phyloP scores from a whole-genome alignment of 305 asterid species.

The Fraxinus paxiana region DNA sequence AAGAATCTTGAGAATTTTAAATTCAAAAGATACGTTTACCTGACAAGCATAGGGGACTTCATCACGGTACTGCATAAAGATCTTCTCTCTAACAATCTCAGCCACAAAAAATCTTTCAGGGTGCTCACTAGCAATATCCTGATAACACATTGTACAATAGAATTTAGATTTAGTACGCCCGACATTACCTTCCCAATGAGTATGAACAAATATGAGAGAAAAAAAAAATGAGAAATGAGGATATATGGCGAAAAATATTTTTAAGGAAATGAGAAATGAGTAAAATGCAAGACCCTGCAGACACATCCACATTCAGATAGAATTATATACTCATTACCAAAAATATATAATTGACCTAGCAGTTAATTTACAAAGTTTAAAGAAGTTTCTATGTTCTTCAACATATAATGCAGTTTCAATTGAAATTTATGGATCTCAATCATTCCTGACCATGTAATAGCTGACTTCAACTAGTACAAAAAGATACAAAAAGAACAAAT shows the following conservation, averaged over 20 bases:
- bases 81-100: slow-evolving; percentile 90
- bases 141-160: slow-evolving; percentile 22
- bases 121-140: slow-evolving; percentile 95
- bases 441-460: not conserved
- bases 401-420: not conserved
- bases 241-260: not conserved
- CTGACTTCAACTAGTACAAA: not conserved
- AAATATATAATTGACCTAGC: not conserved
- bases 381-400: not conserved
- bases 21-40: slow-evolving; percentile 38
- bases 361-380: not conserved
- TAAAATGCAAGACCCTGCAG: not conserved
- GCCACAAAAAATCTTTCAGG: slow-evolving; percentile 92
- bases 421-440: not conserved
- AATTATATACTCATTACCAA: not conserved
- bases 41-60: slow-evolving; percentile 98
- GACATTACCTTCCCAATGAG: slow-evolving; percentile 4
- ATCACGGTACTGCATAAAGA: slow-evolving; percentile 80
- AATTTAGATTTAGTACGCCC: slow-evolving; percentile 10
- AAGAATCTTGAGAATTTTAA: slow-evolving; percentile 13
- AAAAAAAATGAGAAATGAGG: not conserved
- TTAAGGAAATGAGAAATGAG: not conserved
- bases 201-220: not conserved
- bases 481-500: not conserved
- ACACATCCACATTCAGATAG: not conserved